These are phyloP conservation scores for Megacollybia platyphylla DNA, from an alignment of 1,284 basidiomycete species.

Conservation along the genomic window DNA sequence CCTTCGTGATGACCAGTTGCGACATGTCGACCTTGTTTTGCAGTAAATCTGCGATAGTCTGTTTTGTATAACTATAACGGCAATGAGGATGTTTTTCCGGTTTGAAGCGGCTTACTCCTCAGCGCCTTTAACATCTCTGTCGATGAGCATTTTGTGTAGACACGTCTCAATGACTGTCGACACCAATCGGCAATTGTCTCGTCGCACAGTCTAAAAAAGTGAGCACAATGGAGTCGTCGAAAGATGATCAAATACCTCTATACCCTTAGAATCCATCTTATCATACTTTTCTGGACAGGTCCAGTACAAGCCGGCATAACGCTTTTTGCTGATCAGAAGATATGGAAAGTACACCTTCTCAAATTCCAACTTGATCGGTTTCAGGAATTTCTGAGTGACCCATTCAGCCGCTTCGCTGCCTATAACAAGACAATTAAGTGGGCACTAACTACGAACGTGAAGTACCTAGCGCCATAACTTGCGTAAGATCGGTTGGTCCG, in stretches of 20 bases:
- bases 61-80: slow-evolving; percentile 72
- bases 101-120: slow-evolving; percentile 52
- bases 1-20: slow-evolving; percentile 95
- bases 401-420: slow-evolving; percentile 89
- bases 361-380: slow-evolving; percentile 95
- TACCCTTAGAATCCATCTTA: slow-evolving; percentile 98
- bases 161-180: slow-evolving; percentile 96
- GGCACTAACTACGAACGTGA: slow-evolving; percentile 3
- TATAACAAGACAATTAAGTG: slow-evolving; percentile 15
- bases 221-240: neutral
- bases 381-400: slow-evolving; percentile 86
- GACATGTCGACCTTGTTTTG: slow-evolving; percentile 98
- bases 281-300: slow-evolving; percentile 88
- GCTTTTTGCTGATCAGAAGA: slow-evolving; percentile 92
- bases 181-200: slow-evolving; percentile 92
- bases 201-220: slow-evolving; percentile 69
- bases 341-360: slow-evolving; percentile 98
- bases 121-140: slow-evolving; percentile 84
- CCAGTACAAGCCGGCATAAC: slow-evolving; percentile 96
- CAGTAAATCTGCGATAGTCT: slow-evolving; percentile 81
- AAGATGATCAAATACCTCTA: slow-evolving; percentile 57
- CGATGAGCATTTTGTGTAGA: slow-evolving; percentile 91
- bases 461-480: slow-evolving; percentile 81
- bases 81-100: slow-evolving; percentile 1
- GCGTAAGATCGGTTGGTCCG: slow-evolving; percentile 73